Evolutionary conservation across 139 green algal genomes (phyloP), one percentile per base, ranked within the genome.

Genomic region (Chlorella ohadii): DNA sequence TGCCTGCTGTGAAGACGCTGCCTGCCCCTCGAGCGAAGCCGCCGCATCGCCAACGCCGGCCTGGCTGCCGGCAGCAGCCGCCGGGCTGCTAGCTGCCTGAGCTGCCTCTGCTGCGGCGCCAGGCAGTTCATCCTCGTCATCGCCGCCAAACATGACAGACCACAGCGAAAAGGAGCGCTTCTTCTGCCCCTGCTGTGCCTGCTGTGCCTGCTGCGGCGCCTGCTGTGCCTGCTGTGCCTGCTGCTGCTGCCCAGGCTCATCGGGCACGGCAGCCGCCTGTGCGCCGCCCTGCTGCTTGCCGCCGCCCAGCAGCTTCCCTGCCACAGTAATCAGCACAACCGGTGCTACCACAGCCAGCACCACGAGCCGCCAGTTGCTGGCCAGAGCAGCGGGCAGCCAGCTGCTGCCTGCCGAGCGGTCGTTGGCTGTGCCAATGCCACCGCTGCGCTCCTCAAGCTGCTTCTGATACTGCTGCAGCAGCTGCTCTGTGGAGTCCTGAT

Each of bases 401-500:
- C 36, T 44, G 74, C 20, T 13, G 33, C 17, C 70, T 34, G 20
- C 22, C 19, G 28, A 27, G 0, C 76, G 59, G 17, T 56, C 76
- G 16, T 59, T 47, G 1, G 39, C 61, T 31, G 78, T 39, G 9
- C 39, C 39, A 17, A 17, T 51, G 63, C 63, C 78, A 28, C 78
- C 78, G 41, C 63, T 74, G 16, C 31, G 39, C 22, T n/a, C 38
- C 38, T 61, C 39, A 6, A 73, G 63, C 78, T 64, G 78, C 17
- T 36, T 27, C 76, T 82, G 57, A 25, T 72, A 59, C 78, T 83
- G 78, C 63, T 83, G 78, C 61, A 83, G 78, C 41, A 75, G 78
- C 39, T 73, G 39, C 39, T 75, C 4, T 0, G 63, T 73, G 7
- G 47, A 47, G 13, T 63, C 70, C 27, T 77, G 36, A 25, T 75